Percentiles rank a stretch among this genome's conserved stretches.
phyloP scores from a whole-genome alignment of 2,329 filamentous ascomycete genomes.

The Microthyrium microscopicum region DNA sequence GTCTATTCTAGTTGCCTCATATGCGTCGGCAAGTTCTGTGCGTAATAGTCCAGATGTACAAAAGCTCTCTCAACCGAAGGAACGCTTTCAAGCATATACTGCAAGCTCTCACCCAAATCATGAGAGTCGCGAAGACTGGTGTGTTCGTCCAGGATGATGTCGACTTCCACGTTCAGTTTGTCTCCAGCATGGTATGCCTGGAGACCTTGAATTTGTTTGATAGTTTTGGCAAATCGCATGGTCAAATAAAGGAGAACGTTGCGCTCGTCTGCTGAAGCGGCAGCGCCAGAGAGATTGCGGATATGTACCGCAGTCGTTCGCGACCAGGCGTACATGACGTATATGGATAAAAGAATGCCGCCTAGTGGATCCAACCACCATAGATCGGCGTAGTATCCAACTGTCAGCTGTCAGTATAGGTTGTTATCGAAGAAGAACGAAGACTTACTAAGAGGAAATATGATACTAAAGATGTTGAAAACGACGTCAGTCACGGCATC shows the following conservation, averaged over 20 bases:
- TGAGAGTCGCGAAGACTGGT: conserved; percentile 65
- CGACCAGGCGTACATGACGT: conserved; percentile 69
- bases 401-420: conserved; percentile 15
- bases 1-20: conserved; percentile 28
- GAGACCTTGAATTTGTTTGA: conserved; percentile 69
- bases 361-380: conserved; percentile 78
- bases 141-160: conserved; percentile 65
- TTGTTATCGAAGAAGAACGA: not conserved
- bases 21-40: conserved; percentile 33
- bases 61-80: conserved; percentile 49
- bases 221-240: conserved; percentile 82
- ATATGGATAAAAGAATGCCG: conserved; percentile 58
- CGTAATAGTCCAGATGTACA: conserved; percentile 34
- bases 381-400: conserved; percentile 57
- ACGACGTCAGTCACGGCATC: conserved; percentile 61
- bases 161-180: conserved; percentile 69
- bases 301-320: conserved; percentile 60
- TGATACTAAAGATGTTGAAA: conserved; percentile 78
- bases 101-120: conserved; percentile 60
- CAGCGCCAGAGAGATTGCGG: conserved; percentile 62
- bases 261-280: conserved; percentile 60
- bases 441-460: conserved; percentile 55
- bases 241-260: conserved; percentile 80
- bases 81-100: conserved; percentile 72
- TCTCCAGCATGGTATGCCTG: conserved; percentile 76